Percentiles rank a stretch among this genome's conserved stretches.
These are phyloP conservation scores for Coleophoma crateriformis DNA, from an alignment of 2,329 filamentous ascomycete genomes.

Conservation along the genomic window DNA sequence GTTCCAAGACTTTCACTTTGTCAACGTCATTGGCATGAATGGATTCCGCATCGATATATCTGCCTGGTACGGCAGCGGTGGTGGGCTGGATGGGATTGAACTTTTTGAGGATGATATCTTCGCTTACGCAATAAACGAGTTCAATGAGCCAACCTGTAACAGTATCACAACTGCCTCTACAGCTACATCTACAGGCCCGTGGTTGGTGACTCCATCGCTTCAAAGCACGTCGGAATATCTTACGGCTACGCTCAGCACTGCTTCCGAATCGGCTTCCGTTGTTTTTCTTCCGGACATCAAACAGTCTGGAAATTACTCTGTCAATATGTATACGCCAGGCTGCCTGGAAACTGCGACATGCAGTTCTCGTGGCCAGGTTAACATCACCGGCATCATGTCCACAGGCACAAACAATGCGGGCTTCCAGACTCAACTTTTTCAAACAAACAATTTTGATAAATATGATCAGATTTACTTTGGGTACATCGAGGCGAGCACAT, in stretches of 20 bases:
- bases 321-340: constrained; percentile 89
- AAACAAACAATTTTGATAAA: constrained; percentile 95
- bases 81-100: constrained; percentile 79
- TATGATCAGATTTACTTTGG: constrained; percentile 91
- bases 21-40: constrained; percentile 84
- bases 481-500: constrained; percentile 68
- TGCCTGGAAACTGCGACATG: constrained; percentile 79
- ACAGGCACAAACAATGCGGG: constrained; percentile 37
- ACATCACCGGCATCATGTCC: constrained; percentile 70
- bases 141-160: constrained; percentile 83
- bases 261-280: constrained; percentile 58
- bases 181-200: constrained; percentile 67
- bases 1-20: constrained; percentile 89
- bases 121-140: constrained; percentile 76
- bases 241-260: constrained; percentile 55
- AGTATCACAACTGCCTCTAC: constrained; percentile 58
- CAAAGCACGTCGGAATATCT: constrained; percentile 73
- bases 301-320: constrained; percentile 85
- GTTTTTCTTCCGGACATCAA: constrained; percentile 79
- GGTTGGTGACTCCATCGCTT: constrained; percentile 62
- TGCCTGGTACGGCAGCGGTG: constrained; percentile 81
- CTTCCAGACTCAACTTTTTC: constrained; percentile 62
- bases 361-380: constrained; percentile 69
- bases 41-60: constrained; percentile 80
- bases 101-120: constrained; percentile 82